Conservation (phyloP, 2,329 filamentous ascomycete species). For the Penicillium sp. region DNA sequence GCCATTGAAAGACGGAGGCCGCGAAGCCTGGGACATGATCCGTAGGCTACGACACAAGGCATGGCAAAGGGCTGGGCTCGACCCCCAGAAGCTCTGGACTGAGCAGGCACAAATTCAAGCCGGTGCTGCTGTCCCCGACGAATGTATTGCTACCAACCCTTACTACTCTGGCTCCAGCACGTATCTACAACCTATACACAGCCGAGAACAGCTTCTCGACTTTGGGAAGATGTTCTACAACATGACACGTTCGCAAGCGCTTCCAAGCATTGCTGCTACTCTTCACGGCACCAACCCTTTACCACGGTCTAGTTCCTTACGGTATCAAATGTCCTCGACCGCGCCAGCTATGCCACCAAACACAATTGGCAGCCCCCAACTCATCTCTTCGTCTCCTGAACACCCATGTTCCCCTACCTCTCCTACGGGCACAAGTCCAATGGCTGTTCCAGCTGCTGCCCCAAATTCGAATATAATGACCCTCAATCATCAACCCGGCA, state of each 20-base stretch:
- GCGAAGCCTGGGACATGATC: slow-evolving; percentile 56
- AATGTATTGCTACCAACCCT: slow-evolving; percentile 19
- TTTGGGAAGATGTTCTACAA: slow-evolving; percentile 43
- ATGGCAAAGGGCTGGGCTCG: slow-evolving; percentile 54
- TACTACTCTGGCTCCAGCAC: slow-evolving; percentile 22
- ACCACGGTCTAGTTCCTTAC: slow-evolving; percentile 31
- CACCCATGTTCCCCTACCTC: slow-evolving; percentile 22
- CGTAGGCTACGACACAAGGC: slow-evolving; percentile 52
- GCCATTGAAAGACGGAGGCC: slow-evolving; percentile 53
- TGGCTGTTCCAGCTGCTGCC: slow-evolving; percentile 20
- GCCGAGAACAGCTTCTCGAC: slow-evolving; percentile 31
- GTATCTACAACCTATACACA: slow-evolving; percentile 13
- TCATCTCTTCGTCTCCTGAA: slow-evolving; percentile 19
- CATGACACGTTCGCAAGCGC: slow-evolving; percentile 39
- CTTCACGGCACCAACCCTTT: slow-evolving; percentile 17
- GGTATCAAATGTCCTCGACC: slow-evolving; percentile 29
- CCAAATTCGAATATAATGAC: slow-evolving; percentile 20
- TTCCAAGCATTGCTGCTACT: slow-evolving; percentile 25
- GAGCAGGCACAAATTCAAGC: slow-evolving; percentile 50
- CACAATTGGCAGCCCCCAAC: slow-evolving; percentile 15
- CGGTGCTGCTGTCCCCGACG: slow-evolving; percentile 34
- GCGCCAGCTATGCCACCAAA: not conserved
- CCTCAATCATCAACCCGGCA: not conserved
- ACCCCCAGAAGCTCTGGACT: slow-evolving; percentile 53
- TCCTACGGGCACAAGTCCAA: slow-evolving; percentile 20